Evolutionary conservation across 176 grass and related monocot genomes (phyloP).

Genomic region (Neostapfia colusana): DNA sequence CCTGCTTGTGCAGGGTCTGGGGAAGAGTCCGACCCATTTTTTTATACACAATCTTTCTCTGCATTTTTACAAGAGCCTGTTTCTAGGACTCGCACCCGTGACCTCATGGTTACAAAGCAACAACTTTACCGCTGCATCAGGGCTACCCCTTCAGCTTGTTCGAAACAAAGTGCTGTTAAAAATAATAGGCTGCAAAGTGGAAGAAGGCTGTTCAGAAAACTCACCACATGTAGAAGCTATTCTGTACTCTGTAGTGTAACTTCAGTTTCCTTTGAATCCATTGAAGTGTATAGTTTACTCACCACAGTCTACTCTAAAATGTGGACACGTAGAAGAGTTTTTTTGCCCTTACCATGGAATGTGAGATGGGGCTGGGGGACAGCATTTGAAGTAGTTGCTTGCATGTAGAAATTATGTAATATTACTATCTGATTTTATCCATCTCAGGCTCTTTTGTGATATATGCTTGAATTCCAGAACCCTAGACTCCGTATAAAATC

Average conservation of each 20-base stretch:
- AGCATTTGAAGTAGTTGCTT: conserved; percentile 25
- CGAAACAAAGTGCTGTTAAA: not conserved
- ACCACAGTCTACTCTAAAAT: conserved; percentile 8
- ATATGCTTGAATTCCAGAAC: not conserved
- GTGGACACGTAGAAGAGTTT: not conserved
- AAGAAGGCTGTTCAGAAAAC: not conserved
- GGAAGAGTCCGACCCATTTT: too few relatives aligned
- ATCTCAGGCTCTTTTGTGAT: not conserved
- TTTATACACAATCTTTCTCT: too few relatives aligned
- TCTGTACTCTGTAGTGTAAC: not conserved
- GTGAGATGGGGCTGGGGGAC: too few relatives aligned
- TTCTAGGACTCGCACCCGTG: too few relatives aligned
- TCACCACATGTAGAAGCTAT: not conserved
- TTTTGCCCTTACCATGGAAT: too few relatives aligned
- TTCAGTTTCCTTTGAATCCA: conserved; percentile 13
- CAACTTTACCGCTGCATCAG: too few relatives aligned
- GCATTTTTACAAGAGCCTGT: too few relatives aligned
- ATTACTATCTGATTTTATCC: conserved; percentile 2
- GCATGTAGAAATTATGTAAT: conserved; percentile 9
- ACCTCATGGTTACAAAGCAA: too few relatives aligned
- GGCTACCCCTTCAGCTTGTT: too few relatives aligned
- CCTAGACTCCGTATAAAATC: conserved; percentile 3
- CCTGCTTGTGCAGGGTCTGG: too few relatives aligned
- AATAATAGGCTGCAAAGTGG: not conserved
- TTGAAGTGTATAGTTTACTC: not conserved